These are phyloP conservation scores for Agarophyton chilense DNA, from an alignment of 23 red algal species.

Conservation along the genomic window DNA sequence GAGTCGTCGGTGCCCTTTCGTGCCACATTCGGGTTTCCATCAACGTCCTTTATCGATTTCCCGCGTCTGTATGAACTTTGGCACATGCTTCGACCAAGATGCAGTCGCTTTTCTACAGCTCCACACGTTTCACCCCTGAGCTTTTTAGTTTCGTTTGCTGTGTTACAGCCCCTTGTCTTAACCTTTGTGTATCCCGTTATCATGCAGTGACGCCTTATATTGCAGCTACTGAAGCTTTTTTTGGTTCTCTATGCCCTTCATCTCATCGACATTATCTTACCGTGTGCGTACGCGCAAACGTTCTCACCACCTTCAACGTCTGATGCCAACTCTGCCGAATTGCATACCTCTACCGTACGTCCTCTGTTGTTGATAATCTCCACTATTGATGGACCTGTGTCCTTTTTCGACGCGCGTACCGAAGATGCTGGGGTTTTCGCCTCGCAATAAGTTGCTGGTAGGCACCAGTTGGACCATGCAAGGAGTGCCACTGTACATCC, in stretches of 20 bases:
- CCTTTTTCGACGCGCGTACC: conserved; percentile 44
- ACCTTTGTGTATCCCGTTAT: too few species aligned
- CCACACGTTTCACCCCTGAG: not conserved
- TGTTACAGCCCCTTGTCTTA: too few species aligned
- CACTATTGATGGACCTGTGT: conserved; percentile 61
- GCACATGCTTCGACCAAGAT: not conserved
- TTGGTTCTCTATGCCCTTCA: not conserved
- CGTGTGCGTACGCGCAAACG: not conserved
- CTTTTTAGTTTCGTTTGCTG: too few species aligned
- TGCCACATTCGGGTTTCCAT: not conserved
- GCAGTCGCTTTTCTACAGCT: not conserved
- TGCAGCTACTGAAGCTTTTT: not conserved
- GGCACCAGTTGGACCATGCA: conserved; percentile 54
- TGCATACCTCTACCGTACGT: not conserved
- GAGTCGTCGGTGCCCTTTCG: too few species aligned
- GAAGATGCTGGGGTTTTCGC: conserved; percentile 25
- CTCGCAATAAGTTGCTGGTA: conserved; percentile 15
- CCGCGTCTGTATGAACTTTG: not conserved
- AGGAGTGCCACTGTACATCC: conserved; percentile 57
- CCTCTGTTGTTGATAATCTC: conserved; percentile 47
- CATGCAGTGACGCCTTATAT: not conserved
- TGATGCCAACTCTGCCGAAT: not conserved
- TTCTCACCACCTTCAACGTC: not conserved
- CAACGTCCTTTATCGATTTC: not conserved
- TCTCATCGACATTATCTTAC: not conserved